Base-by-base conservation (phyloP, 2,329 filamentous ascomycete genomes). In the Arthrocladium fulminans region DNA sequence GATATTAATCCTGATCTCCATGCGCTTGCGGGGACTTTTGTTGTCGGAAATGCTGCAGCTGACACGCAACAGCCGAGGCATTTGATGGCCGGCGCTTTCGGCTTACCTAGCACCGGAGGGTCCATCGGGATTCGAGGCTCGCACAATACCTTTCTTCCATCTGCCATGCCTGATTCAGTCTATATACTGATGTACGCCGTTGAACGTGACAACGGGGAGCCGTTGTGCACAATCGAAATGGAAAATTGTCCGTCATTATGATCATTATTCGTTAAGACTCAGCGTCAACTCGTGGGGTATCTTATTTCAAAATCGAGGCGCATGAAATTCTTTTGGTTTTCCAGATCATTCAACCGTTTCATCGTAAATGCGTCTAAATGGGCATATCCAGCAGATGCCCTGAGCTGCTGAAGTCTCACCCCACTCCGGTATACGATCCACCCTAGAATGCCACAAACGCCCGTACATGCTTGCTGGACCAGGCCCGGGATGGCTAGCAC, bases 401-500 rank as follows among this genome's bases (percentile, higher is more conserved):
- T n/a, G n/a, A n/a, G n/a, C n/a, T n/a, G n/a, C n/a, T n/a, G n/a
- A n/a, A n/a, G n/a, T n/a, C n/a, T n/a, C n/a, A n/a, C n/a, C n/a
- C n/a, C n/a, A n/a, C n/a, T n/a, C n/a, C n/a, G n/a, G n/a, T n/a
- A n/a, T n/a, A n/a, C n/a, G n/a, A n/a, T n/a, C 20, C 27, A 27
- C 9, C 19, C 27, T 20, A 19, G 13, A 2, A 32, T 35, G 12
- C 42, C 42, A 35, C 27, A 22, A 45, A 35, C 42, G 15, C 29
- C 29, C 13, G 27, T 10, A 35, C 9, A 35, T 35, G 42, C 27
- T 23, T 24, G 19, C 19, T 20, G 13, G 32, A 20, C 9, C 20
- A 30, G 15, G 15, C 23, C 8, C 17, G 17, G 15, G 10, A 8
- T 23, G n/a, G n/a, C 29, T 47, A 47, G 34, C 44, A 47, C 71